Conservation (phyloP, 148 eudicot species). For the Cornus florida region DNA sequence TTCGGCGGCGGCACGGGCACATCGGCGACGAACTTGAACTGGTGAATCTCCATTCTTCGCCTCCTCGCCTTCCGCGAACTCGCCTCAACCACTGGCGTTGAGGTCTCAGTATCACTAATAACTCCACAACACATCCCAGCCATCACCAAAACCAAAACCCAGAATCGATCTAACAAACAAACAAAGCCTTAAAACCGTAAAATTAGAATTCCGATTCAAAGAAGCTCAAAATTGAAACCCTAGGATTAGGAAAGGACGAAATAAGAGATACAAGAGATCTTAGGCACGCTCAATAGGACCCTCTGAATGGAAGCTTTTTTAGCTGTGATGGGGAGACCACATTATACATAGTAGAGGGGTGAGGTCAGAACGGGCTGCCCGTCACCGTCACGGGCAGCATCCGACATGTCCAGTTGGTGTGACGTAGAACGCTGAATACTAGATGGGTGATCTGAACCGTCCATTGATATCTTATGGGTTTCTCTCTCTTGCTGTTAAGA, state of each 20-base stretch:
- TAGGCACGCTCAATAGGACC: neutral
- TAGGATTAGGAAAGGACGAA: neutral
- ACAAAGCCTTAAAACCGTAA: neutral
- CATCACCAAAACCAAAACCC: constrained; percentile 22
- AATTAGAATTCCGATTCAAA: too few relatives aligned
- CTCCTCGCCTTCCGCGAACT: constrained; percentile 38
- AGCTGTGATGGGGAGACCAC: constrained; percentile 7
- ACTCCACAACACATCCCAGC: constrained; percentile 82
- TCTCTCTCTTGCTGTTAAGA: neutral
- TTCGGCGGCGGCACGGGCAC: constrained; percentile 14
- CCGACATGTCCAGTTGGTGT: constrained; percentile 48
- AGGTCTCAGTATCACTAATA: constrained; percentile 58
- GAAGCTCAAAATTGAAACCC: too few relatives aligned
- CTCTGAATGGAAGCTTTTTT: neutral
- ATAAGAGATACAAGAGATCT: neutral
- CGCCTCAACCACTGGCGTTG: constrained; percentile 51
- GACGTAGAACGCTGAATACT: constrained; percentile 36
- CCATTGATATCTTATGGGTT: constrained; percentile 1
- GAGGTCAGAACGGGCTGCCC: constrained; percentile 37
- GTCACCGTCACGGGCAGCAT: constrained; percentile 52
- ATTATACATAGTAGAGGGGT: constrained; percentile 18
- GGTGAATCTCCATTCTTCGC: constrained; percentile 51
- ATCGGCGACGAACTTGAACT: constrained; percentile 35
- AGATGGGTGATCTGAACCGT: constrained; percentile 29
- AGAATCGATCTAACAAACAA: neutral